Conservation (phyloP, 2,329 filamentous ascomycete species). For the Grosmannia huntii region DNA sequence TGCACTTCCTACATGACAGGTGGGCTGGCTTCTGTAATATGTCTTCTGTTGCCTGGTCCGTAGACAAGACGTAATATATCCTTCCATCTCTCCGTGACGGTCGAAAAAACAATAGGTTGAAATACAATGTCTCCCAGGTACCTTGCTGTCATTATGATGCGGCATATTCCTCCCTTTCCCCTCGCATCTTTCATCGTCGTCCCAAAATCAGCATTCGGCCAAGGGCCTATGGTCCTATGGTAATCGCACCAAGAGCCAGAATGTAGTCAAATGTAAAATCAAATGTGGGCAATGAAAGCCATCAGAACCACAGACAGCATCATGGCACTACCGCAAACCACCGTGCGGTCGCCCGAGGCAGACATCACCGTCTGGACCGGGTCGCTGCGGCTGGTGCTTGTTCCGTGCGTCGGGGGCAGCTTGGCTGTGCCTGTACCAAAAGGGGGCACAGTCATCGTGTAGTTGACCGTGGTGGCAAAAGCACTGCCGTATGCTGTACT, state of each 20-base stretch:
- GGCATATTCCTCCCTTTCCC: background rate
- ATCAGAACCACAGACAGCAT: conserved; percentile 23
- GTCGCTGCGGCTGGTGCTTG: conserved; percentile 17
- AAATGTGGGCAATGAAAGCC: conserved; percentile 15
- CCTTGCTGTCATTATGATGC: background rate
- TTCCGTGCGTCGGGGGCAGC: conserved; percentile 8
- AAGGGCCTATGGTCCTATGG: background rate
- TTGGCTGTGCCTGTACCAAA: background rate
- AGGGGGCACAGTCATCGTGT: conserved; percentile 5
- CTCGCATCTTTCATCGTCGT: background rate
- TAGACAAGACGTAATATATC: background rate
- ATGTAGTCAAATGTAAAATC: background rate
- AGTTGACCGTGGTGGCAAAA: conserved; percentile 8
- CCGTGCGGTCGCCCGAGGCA: conserved; percentile 13
- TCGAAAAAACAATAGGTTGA: background rate
- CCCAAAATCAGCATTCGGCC: background rate
- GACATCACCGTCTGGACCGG: conserved; percentile 16
- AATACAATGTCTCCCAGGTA: background rate
- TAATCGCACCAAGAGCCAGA: background rate
- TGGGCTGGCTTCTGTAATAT: background rate
- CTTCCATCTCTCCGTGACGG: background rate
- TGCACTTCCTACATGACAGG: background rate
- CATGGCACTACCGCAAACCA: conserved; percentile 16
- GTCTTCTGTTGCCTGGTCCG: background rate
- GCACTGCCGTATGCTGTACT: background rate